Percentiles rank a stretch among this genome's conserved stretches.
phyloP scores from a whole-genome alignment of 164 flowering plant genomes.

The Dillenia turbinata region DNA sequence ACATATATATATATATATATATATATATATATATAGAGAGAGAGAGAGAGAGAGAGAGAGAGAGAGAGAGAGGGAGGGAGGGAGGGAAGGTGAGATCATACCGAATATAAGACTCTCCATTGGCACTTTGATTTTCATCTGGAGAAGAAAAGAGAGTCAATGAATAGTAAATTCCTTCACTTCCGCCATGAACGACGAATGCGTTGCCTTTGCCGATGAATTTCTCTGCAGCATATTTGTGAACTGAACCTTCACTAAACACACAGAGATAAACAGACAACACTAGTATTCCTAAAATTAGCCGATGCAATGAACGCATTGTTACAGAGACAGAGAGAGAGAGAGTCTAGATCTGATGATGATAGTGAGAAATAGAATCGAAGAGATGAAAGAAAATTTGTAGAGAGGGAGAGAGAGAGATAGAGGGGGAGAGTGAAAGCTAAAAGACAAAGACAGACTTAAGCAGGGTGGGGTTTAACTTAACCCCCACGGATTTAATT shows the following conservation, averaged over 20 bases:
- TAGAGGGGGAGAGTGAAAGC: not conserved
- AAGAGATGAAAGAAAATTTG: not conserved
- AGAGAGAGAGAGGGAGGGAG: too few species aligned
- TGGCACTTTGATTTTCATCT: conserved; percentile 16
- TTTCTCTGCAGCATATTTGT: conserved; percentile 48
- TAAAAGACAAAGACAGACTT: too few species aligned
- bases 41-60: too few species aligned
- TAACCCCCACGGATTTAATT: too few species aligned
- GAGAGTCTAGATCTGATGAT: not conserved
- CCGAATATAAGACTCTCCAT: conserved; percentile 68
- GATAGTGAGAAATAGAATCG: not conserved
- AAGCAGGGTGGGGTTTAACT: too few species aligned
- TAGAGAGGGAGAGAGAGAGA: not conserved
- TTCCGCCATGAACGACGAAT: conserved; percentile 87
- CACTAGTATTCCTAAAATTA: not conserved
- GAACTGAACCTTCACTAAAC: conserved; percentile 53
- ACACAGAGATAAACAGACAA: not conserved
- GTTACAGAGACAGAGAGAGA: not conserved
- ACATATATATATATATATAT: too few species aligned
- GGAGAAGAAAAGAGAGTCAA: conserved; percentile 26
- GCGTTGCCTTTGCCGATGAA: conserved; percentile 80
- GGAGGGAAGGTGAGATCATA: conserved; percentile 16
- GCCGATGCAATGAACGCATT: not conserved
- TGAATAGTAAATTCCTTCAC: conserved; percentile 73
- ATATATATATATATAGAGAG: too few species aligned